These are phyloP conservation scores for Beauveria scarabaeidicola DNA, from an alignment of 2,329 filamentous ascomycete genomes.

Conservation along the genomic window DNA sequence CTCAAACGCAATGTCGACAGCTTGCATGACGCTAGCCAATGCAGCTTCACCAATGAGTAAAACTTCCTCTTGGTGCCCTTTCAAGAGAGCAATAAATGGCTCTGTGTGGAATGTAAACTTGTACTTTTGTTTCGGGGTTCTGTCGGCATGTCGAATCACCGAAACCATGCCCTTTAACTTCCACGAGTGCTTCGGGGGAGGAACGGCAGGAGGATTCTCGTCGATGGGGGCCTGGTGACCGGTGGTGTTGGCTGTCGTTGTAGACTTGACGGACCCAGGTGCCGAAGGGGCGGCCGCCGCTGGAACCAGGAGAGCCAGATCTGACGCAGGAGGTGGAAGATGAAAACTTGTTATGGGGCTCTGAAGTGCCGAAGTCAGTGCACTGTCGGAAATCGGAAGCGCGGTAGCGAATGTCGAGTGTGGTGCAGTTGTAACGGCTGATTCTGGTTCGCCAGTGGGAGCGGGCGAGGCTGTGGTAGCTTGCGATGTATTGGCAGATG, in stretches of 20 bases:
- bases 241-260: slow-evolving; percentile 21
- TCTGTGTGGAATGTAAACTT: slow-evolving; percentile 98
- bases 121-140: slow-evolving; percentile 98
- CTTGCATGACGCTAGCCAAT: slow-evolving; percentile 77
- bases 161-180: slow-evolving; percentile 97
- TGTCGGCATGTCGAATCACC: slow-evolving; percentile 91
- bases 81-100: slow-evolving; percentile 89
- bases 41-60: slow-evolving; percentile 87
- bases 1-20: slow-evolving; percentile 71
- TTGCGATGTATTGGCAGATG: slow-evolving; percentile 12
- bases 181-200: slow-evolving; percentile 85
- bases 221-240: slow-evolving; percentile 15
- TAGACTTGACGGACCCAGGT: slow-evolving; percentile 27
- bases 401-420: slow-evolving; percentile 18
- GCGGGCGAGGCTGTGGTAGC: not conserved
- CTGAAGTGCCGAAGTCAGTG: slow-evolving; percentile 25
- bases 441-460: slow-evolving; percentile 20
- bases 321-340: slow-evolving; percentile 25
- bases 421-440: slow-evolving; percentile 12
- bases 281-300: slow-evolving; percentile 22
- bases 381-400: slow-evolving; percentile 26
- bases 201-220: slow-evolving; percentile 47
- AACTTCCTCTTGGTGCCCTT: slow-evolving; percentile 93
- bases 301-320: slow-evolving; percentile 18
- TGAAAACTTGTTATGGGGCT: slow-evolving; percentile 28